A percentile compares a stretch with the other conserved stretches of the same genome.
phyloP scores from a whole-genome alignment of 768 basidiomycete species.

The Pholiota conissans region DNA sequence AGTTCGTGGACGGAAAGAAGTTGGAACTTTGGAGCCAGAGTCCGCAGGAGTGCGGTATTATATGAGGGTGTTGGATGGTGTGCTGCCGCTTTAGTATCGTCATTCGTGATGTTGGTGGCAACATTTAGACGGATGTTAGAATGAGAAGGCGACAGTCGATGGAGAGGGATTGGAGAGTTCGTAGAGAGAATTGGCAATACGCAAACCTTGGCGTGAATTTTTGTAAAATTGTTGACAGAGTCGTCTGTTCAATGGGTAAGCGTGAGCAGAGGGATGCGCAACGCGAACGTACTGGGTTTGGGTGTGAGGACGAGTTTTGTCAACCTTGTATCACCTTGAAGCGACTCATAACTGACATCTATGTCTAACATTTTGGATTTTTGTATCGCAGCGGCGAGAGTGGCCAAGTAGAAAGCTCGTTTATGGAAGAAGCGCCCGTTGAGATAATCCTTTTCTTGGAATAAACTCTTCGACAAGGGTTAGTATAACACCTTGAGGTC shows the following conservation, averaged over 20 bases:
- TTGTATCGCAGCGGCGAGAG: conserved; percentile 63
- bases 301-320: conserved; percentile 65
- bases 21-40: conserved; percentile 46
- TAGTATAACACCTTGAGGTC: conserved; percentile 6
- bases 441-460: conserved; percentile 94
- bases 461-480: conserved; percentile 52
- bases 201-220: conserved; percentile 68
- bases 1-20: conserved; percentile 55
- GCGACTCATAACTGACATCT: conserved; percentile 61
- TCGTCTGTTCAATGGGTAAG: conserved; percentile 39
- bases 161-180: conserved; percentile 62
- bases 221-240: conserved; percentile 58
- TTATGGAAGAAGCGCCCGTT: conserved; percentile 92
- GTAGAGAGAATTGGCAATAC: conserved; percentile 69
- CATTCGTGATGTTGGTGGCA: conserved; percentile 16
- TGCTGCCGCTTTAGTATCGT: conserved; percentile 19
- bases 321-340: conserved; percentile 59
- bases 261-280: conserved; percentile 24
- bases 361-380: conserved; percentile 49
- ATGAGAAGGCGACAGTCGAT: conserved; percentile 71
- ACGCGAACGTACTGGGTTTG: conserved; percentile 41
- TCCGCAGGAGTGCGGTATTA: conserved; percentile 69
- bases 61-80: conserved; percentile 71
- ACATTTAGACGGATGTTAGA: conserved; percentile 48
- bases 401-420: conserved; percentile 84